phyloP scores from a whole-genome alignment of 495 filamentous ascomycete genomes.

The Tuber calosporum region DNA sequence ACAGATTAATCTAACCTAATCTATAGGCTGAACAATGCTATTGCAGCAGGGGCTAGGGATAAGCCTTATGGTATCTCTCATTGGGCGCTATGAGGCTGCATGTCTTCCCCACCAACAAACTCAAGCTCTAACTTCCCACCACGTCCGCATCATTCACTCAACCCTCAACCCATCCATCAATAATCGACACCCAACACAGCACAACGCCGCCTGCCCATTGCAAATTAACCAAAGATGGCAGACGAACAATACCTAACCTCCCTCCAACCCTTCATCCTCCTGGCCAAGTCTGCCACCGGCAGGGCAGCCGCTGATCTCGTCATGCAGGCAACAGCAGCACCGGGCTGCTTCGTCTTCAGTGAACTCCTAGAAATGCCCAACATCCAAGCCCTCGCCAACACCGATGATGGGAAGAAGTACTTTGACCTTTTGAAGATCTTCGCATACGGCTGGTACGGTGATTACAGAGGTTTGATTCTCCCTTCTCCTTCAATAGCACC shows the following conservation, averaged over 20 bases:
- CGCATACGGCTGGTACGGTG: conserved; percentile 79
- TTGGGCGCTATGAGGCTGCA: background rate
- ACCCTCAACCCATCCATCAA: conserved; percentile 33
- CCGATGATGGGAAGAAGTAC: conserved; percentile 46
- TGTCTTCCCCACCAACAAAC: background rate
- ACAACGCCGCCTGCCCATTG: background rate
- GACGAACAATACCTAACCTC: conserved; percentile 37
- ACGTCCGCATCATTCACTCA: conserved; percentile 36
- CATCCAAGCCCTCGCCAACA: conserved; percentile 61
- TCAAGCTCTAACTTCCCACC: background rate
- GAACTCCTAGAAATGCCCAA: conserved; percentile 80
- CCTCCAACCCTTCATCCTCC: conserved; percentile 70
- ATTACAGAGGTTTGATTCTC: conserved; percentile 56
- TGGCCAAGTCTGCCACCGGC: conserved; percentile 76
- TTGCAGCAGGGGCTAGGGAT: background rate
- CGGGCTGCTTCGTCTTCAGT: conserved; percentile 88
- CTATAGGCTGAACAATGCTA: background rate
- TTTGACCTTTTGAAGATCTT: conserved; percentile 81
- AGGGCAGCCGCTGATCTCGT: conserved; percentile 80
- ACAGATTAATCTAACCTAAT: background rate
- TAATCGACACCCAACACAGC: conserved; percentile 21
- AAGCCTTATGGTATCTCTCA: too few species aligned
- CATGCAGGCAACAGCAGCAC: conserved; percentile 73
- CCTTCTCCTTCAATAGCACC: background rate
- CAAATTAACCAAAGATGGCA: conserved; percentile 25